Evolutionary conservation across 2,329 filamentous ascomycete genomes (phyloP).

Genomic region (Clonostachys solani): DNA sequence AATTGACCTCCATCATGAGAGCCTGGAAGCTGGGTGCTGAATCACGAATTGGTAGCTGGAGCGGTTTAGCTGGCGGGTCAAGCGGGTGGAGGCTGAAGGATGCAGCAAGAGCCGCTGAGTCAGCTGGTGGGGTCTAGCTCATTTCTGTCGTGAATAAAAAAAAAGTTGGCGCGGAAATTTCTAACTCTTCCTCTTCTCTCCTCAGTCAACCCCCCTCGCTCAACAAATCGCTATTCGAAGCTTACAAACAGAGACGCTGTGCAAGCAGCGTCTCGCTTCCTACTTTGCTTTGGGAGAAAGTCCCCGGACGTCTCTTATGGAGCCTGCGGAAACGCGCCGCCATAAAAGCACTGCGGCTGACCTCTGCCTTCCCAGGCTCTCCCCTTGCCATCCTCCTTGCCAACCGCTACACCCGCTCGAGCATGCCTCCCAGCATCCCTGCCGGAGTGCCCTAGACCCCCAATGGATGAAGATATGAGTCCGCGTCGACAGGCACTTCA

Average conservation of each 20-base stretch:
- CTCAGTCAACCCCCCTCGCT: slow-evolving; percentile 71
- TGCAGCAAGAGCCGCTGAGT: background rate
- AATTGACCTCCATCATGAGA: too few relatives aligned
- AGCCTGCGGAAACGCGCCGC: slow-evolving; percentile 95
- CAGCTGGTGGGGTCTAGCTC: background rate
- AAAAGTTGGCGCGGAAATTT: background rate
- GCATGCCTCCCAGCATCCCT: slow-evolving; percentile 19
- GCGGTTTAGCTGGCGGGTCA: background rate
- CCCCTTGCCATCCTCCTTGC: slow-evolving; percentile 31
- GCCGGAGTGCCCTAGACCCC: slow-evolving; percentile 35
- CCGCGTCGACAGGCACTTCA: slow-evolving; percentile 34
- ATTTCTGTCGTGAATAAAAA: background rate
- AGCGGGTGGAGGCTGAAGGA: background rate
- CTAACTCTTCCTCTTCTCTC: background rate
- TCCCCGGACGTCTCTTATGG: slow-evolving; percentile 80
- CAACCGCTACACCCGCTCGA: slow-evolving; percentile 40
- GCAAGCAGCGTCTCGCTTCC: slow-evolving; percentile 27
- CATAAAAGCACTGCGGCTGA: slow-evolving; percentile 98
- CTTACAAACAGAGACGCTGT: slow-evolving; percentile 75
- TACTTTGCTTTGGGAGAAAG: slow-evolving; percentile 96
- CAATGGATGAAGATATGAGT: slow-evolving; percentile 88
- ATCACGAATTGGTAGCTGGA: background rate
- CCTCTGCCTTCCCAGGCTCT: slow-evolving; percentile 50
- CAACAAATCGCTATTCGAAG: slow-evolving; percentile 99
- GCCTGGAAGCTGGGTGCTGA: too few relatives aligned